Conservation (phyloP, 495 filamentous ascomycete genomes). For the Pyronema omphalodes region DNA sequence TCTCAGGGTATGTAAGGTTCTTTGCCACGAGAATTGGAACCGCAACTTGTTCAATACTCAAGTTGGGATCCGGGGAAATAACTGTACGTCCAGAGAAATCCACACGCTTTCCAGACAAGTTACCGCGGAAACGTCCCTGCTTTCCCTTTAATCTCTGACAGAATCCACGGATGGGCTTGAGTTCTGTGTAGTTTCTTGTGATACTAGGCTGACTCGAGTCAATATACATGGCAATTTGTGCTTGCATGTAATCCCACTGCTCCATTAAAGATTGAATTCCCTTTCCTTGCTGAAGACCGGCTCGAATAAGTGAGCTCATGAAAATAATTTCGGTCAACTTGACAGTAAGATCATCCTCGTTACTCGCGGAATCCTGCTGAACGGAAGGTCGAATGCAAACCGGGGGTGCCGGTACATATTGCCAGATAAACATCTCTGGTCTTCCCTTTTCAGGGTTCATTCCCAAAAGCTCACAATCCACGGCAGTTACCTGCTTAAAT, state of each 20-base stretch:
- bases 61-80: constrained; percentile 90
- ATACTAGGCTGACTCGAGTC: constrained; percentile 92
- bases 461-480: constrained; percentile 79
- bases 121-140: constrained; percentile 90
- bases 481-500: constrained; percentile 67
- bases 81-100: constrained; percentile 96
- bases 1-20: constrained; percentile 87
- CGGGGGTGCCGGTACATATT: constrained; percentile 82
- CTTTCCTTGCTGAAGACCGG: constrained; percentile 60
- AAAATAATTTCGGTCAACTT: constrained; percentile 88
- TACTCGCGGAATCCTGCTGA: constrained; percentile 72
- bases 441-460: constrained; percentile 71
- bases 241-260: constrained; percentile 90
- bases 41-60: constrained; percentile 85
- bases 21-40: constrained; percentile 77
- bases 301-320: constrained; percentile 64
- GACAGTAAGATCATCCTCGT: constrained; percentile 88
- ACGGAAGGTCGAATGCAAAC: constrained; percentile 89
- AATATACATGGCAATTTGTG: constrained; percentile 91
- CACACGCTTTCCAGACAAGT: constrained; percentile 92
- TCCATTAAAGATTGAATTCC: constrained; percentile 84
- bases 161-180: constrained; percentile 71
- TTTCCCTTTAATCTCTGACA: constrained; percentile 93
- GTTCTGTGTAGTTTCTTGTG: constrained; percentile 35
- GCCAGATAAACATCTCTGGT: constrained; percentile 96